Conservation (phyloP, 1,284 basidiomycete genomes). For the Tilletia setariae region DNA sequence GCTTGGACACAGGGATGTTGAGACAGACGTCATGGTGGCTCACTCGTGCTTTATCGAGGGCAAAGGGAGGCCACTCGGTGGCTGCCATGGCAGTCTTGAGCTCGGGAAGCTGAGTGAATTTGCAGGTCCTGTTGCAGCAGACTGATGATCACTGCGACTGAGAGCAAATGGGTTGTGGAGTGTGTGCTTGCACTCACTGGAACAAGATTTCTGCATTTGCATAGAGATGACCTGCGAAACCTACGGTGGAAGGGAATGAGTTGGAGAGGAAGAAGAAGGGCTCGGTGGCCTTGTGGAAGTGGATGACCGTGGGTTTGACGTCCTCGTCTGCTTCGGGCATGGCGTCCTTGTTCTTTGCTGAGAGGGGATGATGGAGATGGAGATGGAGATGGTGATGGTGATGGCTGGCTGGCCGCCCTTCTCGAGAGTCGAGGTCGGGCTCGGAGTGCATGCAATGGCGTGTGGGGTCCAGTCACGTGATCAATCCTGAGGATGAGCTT, state of each 20-base stretch:
- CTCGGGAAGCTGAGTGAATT: background rate
- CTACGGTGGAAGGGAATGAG: background rate
- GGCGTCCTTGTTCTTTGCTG: background rate
- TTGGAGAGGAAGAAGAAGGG: slow-evolving; percentile 3
- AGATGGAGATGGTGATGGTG: background rate
- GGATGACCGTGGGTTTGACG: background rate
- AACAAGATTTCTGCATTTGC: background rate
- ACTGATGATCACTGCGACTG: too few relatives aligned
- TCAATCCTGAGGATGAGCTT: too few relatives aligned
- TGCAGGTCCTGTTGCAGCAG: background rate
- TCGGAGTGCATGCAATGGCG: too few relatives aligned
- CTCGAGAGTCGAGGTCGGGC: too few relatives aligned
- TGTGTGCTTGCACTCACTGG: background rate
- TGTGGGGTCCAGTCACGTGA: too few relatives aligned
- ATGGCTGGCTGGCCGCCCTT: too few relatives aligned
- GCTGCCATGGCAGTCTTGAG: background rate
- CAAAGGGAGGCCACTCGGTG: background rate
- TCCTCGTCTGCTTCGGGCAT: background rate
- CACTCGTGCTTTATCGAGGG: background rate
- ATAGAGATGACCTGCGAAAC: background rate
- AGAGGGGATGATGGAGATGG: background rate
- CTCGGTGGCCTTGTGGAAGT: background rate
- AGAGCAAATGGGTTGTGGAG: too few relatives aligned
- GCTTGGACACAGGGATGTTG: too few relatives aligned
- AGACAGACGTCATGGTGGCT: background rate